These are phyloP conservation scores for Prunus armeniaca DNA, from an alignment of 306 rosid species.

Conservation along the genomic window DNA sequence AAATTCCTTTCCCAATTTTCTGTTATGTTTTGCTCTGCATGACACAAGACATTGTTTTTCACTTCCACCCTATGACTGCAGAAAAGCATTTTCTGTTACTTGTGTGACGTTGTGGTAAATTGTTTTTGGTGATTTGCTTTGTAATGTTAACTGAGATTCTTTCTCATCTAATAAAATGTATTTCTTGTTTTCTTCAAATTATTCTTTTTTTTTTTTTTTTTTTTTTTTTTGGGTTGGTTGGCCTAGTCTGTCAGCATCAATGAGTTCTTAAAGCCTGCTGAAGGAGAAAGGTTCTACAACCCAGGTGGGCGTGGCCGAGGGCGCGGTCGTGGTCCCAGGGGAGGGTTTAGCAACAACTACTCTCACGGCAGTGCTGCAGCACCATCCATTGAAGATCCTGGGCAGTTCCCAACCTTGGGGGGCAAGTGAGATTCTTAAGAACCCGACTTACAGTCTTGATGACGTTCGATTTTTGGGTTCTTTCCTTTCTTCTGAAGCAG, in stretches of 20 bases:
- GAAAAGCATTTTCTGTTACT: not conserved
- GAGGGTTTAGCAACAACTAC: slow-evolving; percentile 42
- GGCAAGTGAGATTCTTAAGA: slow-evolving; percentile 65
- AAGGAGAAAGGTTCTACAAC: slow-evolving; percentile 64
- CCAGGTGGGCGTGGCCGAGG: slow-evolving; percentile 83
- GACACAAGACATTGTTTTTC: not conserved
- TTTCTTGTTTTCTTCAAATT: not conserved
- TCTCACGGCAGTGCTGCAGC: slow-evolving; percentile 43
- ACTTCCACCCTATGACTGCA: not conserved
- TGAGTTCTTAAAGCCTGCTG: slow-evolving; percentile 92
- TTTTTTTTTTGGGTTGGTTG: not conserved
- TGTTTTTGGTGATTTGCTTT: not conserved
- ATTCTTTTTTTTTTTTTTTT: not conserved
- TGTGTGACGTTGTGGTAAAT: not conserved
- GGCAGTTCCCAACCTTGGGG: slow-evolving; percentile 94
- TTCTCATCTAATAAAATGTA: too few species aligned
- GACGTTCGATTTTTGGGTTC: slow-evolving; percentile 49
- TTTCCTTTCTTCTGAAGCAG: slow-evolving; percentile 36
- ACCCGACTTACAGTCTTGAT: slow-evolving; percentile 27
- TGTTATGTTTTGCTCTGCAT: not conserved
- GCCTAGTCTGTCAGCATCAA: slow-evolving; percentile 69
- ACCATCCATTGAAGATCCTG: slow-evolving; percentile 79
- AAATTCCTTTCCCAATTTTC: not conserved
- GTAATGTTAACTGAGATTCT: too few species aligned
- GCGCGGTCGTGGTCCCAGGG: slow-evolving; percentile 70